Evolutionary conservation across 2,329 filamentous ascomycete genomes (phyloP), one percentile per base, ranked within the genome.

Genomic region (Calonectria pteridis): DNA sequence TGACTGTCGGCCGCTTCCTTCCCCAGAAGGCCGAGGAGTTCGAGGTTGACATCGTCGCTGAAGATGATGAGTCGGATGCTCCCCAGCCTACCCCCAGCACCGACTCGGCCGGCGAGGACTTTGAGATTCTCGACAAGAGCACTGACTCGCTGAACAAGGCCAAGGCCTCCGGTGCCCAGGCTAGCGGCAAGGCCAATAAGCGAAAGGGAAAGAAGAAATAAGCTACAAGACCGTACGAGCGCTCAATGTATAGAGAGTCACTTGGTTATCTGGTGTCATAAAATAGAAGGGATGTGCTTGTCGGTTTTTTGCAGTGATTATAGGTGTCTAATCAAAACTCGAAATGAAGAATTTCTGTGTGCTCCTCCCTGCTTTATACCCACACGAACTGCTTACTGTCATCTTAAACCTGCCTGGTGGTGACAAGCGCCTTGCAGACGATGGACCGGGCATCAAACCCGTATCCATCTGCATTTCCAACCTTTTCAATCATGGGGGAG

Each of bases 41-140:
- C 3, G 83, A 85, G 23, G 81, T 84, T 6, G 85, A 86, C 11
- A 82, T 84, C 3, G 84, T 84, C 2, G 84, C 83, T 11, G 84
- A 83, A 20, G 86, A 86, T 43, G 85, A 86, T 29, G 87, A 88
- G 58, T 89, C 87, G 18, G 89, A 90, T 74, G 85, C 83, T 6
- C 84, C 87, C 51, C 87, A 90, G 83, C 84, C 84, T 72, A 89
- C 89, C 35, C 87, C 90, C 28, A 90, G 87, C 81, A 90, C 88
- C 28, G 91, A 90, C 79, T 91, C 90, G 1, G 87, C 89, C 26
- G 88, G 86, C 70, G 91, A 90, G 67, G 90, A 92, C 81, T 93
- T 91, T 83, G 91, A 93, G 84, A 83, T 92, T 51, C 84, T 93
- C 13, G 90, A 92, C 81, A 91, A 91, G 85, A 91, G 89, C 78